Percentiles rank a stretch among this genome's conserved stretches.
phyloP scores from a whole-genome alignment of 2,329 filamentous ascomycete genomes.

The Emergomyces orientalis region DNA sequence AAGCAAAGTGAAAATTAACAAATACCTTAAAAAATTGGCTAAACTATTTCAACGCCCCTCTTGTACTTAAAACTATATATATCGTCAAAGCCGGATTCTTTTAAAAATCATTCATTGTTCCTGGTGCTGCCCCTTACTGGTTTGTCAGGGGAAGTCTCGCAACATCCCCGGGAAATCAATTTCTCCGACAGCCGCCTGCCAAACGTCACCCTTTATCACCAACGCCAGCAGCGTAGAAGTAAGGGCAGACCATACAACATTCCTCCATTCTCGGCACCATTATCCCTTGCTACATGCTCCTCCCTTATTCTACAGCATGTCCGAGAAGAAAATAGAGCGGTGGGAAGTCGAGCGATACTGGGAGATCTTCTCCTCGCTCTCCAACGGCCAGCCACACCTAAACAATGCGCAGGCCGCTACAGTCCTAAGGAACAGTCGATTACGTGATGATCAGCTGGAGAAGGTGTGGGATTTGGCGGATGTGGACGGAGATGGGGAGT shows the following conservation, averaged over 20 bases:
- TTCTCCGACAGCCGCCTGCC: conserved; percentile 1
- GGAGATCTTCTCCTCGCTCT: conserved; percentile 66
- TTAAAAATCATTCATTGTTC: background rate
- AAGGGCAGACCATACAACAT: background rate
- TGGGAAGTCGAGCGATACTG: conserved; percentile 70
- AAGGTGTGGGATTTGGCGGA: conserved; percentile 95
- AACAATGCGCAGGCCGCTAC: conserved; percentile 61
- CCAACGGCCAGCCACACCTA: conserved; percentile 54
- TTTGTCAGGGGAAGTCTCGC: background rate
- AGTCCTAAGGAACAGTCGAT: conserved; percentile 62
- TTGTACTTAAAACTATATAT: background rate
- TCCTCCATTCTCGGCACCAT: background rate
- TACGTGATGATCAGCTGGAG: conserved; percentile 79
- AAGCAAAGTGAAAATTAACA: background rate
- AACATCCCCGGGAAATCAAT: background rate
- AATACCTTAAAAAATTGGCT: background rate
- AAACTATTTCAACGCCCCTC: background rate
- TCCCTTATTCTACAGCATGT: conserved; percentile 23
- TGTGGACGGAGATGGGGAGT: conserved; percentile 91
- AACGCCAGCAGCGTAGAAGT: background rate
- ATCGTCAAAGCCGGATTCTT: background rate
- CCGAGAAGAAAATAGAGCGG: conserved; percentile 52
- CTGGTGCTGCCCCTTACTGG: background rate
- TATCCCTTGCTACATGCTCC: background rate
- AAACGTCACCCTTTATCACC: background rate